A percentile compares a stretch with the other conserved stretches of the same genome.
These are phyloP conservation scores for Ophiostoma sp. DNA, from an alignment of 2,329 filamentous ascomycete species.

Conservation along the genomic window DNA sequence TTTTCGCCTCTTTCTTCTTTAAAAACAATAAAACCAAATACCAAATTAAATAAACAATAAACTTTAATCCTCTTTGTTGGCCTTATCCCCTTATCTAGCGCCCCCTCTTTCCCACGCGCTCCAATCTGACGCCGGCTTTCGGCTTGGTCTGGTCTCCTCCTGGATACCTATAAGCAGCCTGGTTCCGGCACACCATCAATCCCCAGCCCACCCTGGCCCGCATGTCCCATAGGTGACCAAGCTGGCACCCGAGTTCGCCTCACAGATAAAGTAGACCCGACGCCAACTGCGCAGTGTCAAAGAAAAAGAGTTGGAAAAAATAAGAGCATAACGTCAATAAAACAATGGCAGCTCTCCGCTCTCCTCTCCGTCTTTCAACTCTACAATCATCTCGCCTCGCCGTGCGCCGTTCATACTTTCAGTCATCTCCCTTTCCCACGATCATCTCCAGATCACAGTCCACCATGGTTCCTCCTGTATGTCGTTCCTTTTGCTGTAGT, in stretches of 20 bases:
- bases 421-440: conserved; percentile 30
- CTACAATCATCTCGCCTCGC: conserved; percentile 18
- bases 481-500: conserved; percentile 1
- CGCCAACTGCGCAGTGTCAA: not conserved
- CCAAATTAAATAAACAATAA: not conserved
- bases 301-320: not conserved
- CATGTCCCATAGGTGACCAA: not conserved
- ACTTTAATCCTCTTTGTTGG: conserved; percentile 3
- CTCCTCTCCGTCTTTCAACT: conserved; percentile 23
- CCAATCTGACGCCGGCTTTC: conserved; percentile 20
- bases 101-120: conserved; percentile 9
- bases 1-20: not conserved
- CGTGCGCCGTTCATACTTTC: conserved; percentile 31
- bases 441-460: conserved; percentile 36
- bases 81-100: conserved; percentile 9
- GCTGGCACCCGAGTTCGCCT: conserved; percentile 1
- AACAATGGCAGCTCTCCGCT: conserved; percentile 21
- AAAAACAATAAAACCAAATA: not conserved
- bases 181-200: not conserved
- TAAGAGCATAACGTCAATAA: not conserved
- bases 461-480: conserved; percentile 45
- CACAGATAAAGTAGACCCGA: conserved; percentile 19
- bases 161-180: not conserved
- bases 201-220: conserved; percentile 1
- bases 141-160: conserved; percentile 14